Percentiles rank a stretch among this genome's conserved stretches.
These are phyloP conservation scores for Poa pratensis DNA, from an alignment of 176 grass and related monocot species.

Conservation along the genomic window DNA sequence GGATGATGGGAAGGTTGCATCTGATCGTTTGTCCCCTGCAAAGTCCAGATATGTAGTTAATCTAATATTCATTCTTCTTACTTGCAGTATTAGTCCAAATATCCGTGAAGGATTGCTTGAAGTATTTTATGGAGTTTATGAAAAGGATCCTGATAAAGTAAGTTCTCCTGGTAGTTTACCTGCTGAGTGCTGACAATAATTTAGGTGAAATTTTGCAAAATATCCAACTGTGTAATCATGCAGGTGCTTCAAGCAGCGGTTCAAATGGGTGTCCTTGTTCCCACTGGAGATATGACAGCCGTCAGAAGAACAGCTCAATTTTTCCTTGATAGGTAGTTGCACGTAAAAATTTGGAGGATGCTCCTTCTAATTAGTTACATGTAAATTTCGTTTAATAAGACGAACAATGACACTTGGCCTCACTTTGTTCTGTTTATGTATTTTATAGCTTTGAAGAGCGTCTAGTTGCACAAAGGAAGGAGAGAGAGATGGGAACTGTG, in stretches of 20 bases:
- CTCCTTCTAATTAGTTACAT: constrained; percentile 24
- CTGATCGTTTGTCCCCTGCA: not conserved
- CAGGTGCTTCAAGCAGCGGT: constrained; percentile 94
- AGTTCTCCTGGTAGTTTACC: constrained; percentile 39
- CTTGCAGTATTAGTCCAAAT: constrained; percentile 88
- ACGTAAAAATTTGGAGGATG: constrained; percentile 15
- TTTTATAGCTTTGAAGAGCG: constrained; percentile 88
- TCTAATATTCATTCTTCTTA: constrained; percentile 37
- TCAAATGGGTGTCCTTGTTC: constrained; percentile 99
- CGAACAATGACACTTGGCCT: constrained; percentile 17
- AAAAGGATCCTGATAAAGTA: constrained; percentile 96
- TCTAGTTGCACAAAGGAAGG: constrained; percentile 81
- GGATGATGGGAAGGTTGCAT: constrained; percentile 99
- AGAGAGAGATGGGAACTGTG: constrained; percentile 70
- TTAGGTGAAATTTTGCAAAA: constrained; percentile 34
- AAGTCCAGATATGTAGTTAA: constrained; percentile 31
- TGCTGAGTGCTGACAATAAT: constrained; percentile 2
- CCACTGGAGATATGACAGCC: constrained; percentile 98
- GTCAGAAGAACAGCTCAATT: constrained; percentile 98
- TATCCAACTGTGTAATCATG: constrained; percentile 31
- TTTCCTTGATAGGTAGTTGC: constrained; percentile 79
- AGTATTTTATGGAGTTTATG: constrained; percentile 95
- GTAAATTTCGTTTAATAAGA: constrained; percentile 19
- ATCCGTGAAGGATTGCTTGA: constrained; percentile 93
- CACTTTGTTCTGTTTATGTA: constrained; percentile 34